Base-by-base conservation (phyloP, 202 grass and related monocot species). In the Hordeum pubiflorum region DNA sequence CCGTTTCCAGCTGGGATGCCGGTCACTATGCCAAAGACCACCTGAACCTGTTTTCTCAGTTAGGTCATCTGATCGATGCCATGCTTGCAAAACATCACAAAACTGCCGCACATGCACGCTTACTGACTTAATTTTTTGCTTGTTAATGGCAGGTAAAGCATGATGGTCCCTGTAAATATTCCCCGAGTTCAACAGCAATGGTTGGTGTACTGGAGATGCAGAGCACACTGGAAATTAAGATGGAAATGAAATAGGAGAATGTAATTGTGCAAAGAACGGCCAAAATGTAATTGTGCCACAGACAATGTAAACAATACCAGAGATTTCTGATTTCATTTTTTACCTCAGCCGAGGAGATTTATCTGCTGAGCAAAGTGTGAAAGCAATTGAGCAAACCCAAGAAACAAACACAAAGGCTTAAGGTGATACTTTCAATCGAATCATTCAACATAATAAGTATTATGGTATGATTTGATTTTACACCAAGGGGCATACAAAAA, bases 11-110 rank as follows among this genome's bases (percentile, higher is more conserved):
- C 24, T 4, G 10, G 72, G 70, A 58, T 74, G 43, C 41, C 3
- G 3, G 13, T 17, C 39, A 39, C 5, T 6, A 46, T 11, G 24
- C 44, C 32, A 44, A 44, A 44, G 58, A 36, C 12, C 58, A 65
- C 63, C 22, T 72, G 14, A 52, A 72, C 69, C 4, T 32, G 26
- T 71, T 39, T 46, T 15, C 2, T 63, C 83, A 83, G 87, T 86
- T 79, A 75, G 58, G 80, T 80, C 4, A 54, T 79, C 52, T 56
- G 22, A 59, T 79, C 13, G 5, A 15, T 27, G 3, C 48, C 56
- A 4, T 39, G 23, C 29, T 10, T 79, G 61, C 80, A 61, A 69
- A n/a, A 20, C 58, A 68, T 38, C 27, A 79, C 2, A 14, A 6
- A 74, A 32, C 1, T 29, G 22, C 0, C 4, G 0, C 73, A 60